Evolutionary conservation across 176 grass and related monocot species (phyloP), one percentile per base, ranked within the genome.

Genomic region (Alloteropsis semialata): DNA sequence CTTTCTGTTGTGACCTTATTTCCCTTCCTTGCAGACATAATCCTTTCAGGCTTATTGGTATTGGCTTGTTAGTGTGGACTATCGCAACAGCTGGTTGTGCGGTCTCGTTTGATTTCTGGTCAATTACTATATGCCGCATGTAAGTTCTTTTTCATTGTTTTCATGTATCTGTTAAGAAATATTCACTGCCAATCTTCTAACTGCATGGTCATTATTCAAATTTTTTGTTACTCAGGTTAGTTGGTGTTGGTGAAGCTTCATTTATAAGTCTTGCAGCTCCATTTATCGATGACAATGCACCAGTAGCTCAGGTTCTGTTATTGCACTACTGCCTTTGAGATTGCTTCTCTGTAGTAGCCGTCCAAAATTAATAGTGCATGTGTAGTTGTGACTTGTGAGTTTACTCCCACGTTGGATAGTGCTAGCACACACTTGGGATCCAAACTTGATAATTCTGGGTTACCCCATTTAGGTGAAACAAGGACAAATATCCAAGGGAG

Each of bases 221-320:
- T 55, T 70, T 42, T 42, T 74, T 65, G 74, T 69, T 86, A 81
- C 71, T 83, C 83, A 99, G 96, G 96, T 89, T 99, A 88, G 96
- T 99, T 83, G 96, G 96, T 43, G 96, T 99, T 83, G 96, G 96
- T 61, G 96, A 99, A 82, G 96, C 96, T 84, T 99, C 96, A 77
- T 99, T 99, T 86, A 99, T 99, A 88, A 99, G 96, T 85, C 91
- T 99, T 5, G 96, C 96, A 18, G 93, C 96, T 85, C 96, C 96
- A 75, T 99, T 94, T 76, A 99, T 99, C 72, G 96, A 99, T 76
- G 96, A 99, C 81, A 96, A 99, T 82, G 96, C 96, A 33, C 96
- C 96, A 79, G 80, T 53, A 38, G 57, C 93, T 85, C 91, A 99
- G 90, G 96, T 98, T 79, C 70, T 56, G 69, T 85, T 74, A 48